Conservation (phyloP, 2,329 filamentous ascomycete species). For the Penicillium capsulatum region DNA sequence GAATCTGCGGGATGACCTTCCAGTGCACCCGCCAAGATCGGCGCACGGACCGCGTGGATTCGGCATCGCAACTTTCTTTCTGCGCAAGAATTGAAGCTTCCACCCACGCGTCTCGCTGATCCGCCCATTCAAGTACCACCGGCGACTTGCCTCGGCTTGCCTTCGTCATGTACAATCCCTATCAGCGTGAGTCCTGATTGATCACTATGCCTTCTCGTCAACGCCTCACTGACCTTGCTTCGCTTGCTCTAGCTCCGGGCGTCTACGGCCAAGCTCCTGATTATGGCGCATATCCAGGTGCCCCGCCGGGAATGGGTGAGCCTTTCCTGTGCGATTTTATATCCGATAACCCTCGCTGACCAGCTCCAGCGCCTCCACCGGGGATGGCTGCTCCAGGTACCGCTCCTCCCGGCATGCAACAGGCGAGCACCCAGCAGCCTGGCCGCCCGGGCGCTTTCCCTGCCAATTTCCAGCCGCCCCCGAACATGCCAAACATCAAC, state of each 20-base stretch:
- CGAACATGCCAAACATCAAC: constrained; percentile 96
- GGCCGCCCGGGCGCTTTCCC: constrained; percentile 77
- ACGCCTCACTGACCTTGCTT: constrained; percentile 7
- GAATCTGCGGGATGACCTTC: too few species aligned
- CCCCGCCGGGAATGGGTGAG: constrained; percentile 79
- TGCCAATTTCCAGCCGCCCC: constrained; percentile 77
- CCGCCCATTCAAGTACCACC: not conserved
- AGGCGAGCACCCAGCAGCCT: constrained; percentile 67
- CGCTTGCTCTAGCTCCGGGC: constrained; percentile 31
- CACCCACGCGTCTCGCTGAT: not conserved
- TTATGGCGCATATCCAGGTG: constrained; percentile 68
- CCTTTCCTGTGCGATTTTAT: constrained; percentile 6
- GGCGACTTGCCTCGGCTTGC: not conserved
- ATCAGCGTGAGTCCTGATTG: constrained; percentile 35
- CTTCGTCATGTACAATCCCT: constrained; percentile 43
- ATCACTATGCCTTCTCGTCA: not conserved
- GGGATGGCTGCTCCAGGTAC: constrained; percentile 78
- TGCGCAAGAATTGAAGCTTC: not conserved
- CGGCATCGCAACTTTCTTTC: constrained; percentile 12
- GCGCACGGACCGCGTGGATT: constrained; percentile 15
- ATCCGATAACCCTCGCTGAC: constrained; percentile 12
- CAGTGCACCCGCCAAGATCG: constrained; percentile 12
- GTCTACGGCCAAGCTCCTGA: constrained; percentile 71
- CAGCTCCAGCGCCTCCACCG: constrained; percentile 63
- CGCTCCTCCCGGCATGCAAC: constrained; percentile 71